phyloP scores from a whole-genome alignment of 1,139 yeast species.

The Scheffersomyces illinoinensis region DNA sequence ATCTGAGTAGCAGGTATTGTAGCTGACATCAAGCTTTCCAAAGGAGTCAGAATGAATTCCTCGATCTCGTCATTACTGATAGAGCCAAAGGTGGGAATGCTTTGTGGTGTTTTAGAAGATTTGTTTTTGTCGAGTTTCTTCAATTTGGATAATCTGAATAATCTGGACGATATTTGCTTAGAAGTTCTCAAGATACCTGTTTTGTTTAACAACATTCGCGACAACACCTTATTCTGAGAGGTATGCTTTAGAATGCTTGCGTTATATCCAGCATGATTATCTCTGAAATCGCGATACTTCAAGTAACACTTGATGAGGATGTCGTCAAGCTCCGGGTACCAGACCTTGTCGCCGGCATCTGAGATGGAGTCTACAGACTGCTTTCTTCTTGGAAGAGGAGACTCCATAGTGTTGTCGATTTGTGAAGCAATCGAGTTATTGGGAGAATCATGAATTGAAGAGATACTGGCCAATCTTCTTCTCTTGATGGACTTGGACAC shows the following conservation, averaged over 20 bases:
- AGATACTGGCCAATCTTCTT: slow-evolving; percentile 9
- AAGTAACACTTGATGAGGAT: slow-evolving; percentile 35
- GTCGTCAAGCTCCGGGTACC: slow-evolving; percentile 42
- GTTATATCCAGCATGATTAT: slow-evolving; percentile 25
- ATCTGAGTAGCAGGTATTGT: slow-evolving; percentile 3
- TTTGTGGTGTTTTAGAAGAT: slow-evolving; percentile 7
- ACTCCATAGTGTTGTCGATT: slow-evolving; percentile 36
- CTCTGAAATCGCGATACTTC: slow-evolving; percentile 37
- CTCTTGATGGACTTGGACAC: slow-evolving; percentile 10
- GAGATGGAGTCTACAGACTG: slow-evolving; percentile 1
- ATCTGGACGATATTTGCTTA: slow-evolving; percentile 40
- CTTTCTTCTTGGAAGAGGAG: slow-evolving; percentile 27
- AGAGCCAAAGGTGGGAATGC: not conserved
- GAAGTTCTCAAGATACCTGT: slow-evolving; percentile 40
- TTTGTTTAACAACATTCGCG: slow-evolving; percentile 42
- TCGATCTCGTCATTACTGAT: slow-evolving; percentile 8
- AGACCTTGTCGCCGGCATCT: slow-evolving; percentile 24
- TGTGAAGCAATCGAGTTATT: slow-evolving; percentile 39
- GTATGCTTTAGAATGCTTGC: slow-evolving; percentile 28
- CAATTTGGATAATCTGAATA: slow-evolving; percentile 18
- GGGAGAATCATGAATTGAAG: slow-evolving; percentile 29
- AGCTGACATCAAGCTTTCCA: slow-evolving; percentile 9
- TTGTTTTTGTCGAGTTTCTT: slow-evolving; percentile 17
- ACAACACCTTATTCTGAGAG: slow-evolving; percentile 42
- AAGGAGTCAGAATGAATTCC: slow-evolving; percentile 16